Evolutionary conservation across 1,284 basidiomycete genomes (phyloP).

Genomic region (Ceratobasidium sp.): DNA sequence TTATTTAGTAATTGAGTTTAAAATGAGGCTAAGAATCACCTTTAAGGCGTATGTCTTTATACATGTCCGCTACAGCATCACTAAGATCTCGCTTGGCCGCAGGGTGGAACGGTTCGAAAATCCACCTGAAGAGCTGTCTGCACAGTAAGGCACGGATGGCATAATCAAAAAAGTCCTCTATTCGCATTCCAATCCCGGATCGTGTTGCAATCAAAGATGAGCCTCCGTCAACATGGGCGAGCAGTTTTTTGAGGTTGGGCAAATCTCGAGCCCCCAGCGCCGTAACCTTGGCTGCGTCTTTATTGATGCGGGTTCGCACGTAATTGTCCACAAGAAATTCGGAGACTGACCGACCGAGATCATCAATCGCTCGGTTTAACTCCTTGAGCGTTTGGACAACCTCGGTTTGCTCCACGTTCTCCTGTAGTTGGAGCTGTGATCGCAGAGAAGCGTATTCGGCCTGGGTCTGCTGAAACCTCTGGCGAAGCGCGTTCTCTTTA

Average conservation of each 20-base stretch:
- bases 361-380: conserved; percentile 23
- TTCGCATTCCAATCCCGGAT: background rate
- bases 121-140: background rate
- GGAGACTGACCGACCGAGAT: background rate
- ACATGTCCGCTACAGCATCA: background rate
- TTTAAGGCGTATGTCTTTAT: conserved; percentile 1
- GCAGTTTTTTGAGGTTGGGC: background rate
- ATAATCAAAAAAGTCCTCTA: conserved; percentile 6
- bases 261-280: background rate
- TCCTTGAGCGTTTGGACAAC: background rate
- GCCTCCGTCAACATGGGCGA: background rate
- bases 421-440: conserved; percentile 11
- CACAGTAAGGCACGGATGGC: background rate
- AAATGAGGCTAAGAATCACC: background rate
- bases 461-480: conserved; percentile 2
- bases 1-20: background rate
- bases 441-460: conserved; percentile 9
- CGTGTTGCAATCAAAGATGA: background rate
- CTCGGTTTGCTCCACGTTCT: conserved; percentile 22
- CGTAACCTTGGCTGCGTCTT: background rate
- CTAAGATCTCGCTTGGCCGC: background rate
- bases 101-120: conserved; percentile 6
- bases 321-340: conserved; percentile 4
- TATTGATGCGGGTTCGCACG: background rate
- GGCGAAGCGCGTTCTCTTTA: background rate